Percentiles rank a stretch among this genome's conserved stretches.
These are phyloP conservation scores for Orbilia oligospora DNA, from an alignment of 2,329 filamentous ascomycete genomes.

Conservation along the genomic window DNA sequence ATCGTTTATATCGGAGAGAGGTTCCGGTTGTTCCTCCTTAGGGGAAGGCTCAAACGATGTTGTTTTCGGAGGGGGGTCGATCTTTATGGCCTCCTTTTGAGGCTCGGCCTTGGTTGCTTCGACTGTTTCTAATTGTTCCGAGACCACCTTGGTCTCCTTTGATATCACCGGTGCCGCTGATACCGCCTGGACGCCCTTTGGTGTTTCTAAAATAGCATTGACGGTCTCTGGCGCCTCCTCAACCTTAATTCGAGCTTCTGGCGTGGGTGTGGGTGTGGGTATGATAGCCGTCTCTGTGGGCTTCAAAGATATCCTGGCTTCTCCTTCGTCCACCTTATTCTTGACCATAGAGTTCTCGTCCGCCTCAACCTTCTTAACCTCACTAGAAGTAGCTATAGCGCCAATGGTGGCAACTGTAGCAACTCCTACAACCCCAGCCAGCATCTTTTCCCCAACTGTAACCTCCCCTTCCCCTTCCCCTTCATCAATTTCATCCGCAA, in stretches of 20 bases:
- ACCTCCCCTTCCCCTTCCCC: neutral
- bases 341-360: neutral
- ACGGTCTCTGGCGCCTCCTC: conserved; percentile 1
- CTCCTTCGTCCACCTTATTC: neutral
- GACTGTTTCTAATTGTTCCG: no score
- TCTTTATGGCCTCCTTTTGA: conserved; percentile 1
- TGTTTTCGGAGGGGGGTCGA: conserved; percentile 6
- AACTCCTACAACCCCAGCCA: conserved; percentile 24
- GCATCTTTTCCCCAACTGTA: conserved; percentile 32
- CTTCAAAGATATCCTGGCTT: neutral
- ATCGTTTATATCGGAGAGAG: conserved; percentile 22
- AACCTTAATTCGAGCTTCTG: neutral
- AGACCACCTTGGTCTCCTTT: neutral
- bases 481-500: neutral
- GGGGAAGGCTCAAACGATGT: neutral
- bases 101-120: neutral
- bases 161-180: neutral
- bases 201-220: neutral
- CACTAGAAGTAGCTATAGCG: neutral
- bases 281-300: neutral
- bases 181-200: neutral
- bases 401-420: conserved; percentile 8
- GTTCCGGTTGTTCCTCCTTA: conserved; percentile 24
- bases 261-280: neutral
- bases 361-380: neutral